Evolutionary conservation across 108 stramenopile species (phyloP), one percentile per base, ranked within the genome.

Genomic region (Nitzschia sp.): DNA sequence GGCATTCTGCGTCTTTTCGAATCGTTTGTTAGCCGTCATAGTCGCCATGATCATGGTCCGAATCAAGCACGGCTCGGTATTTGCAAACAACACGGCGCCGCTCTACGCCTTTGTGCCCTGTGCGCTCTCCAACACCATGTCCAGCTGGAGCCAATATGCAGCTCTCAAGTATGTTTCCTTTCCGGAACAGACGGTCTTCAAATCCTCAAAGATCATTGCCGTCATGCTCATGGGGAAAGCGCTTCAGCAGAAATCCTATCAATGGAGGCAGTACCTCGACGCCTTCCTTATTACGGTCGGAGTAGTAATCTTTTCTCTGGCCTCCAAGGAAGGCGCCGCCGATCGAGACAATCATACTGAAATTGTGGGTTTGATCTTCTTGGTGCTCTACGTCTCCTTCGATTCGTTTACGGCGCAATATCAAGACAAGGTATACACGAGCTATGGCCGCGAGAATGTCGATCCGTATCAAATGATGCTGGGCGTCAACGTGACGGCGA

Each of bases 391-490:
- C 78, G 86, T 99, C 36, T 74, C 73, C 9, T 98, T 93, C 68
- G 99, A 99, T 71, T 96, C 89, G 23, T 99, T 98, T 81, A 99
- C 99, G 11, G 90, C 92, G 1, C 98, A 99, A 80, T 99, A 98
- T 97, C 99, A 99, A 78, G 85, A 87, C 66, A 94, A 95, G 54
- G 84, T 99, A 34, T 99, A 98, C 87, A 77, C 76, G 65, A 90
- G 94, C 66, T 96, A 98, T 79, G 95, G 95, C 32, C 60, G 82
- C 38, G 71, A 69, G 25, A 89, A 95, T 75, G 94, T 98, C 5
- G 93, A 91, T 70, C 88, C 86, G 53, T 98, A 96, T 79, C 97
- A 98, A 79, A 99, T 99, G 99, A 99, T 99, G 99, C 78, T 99
- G 62, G 94, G 94, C 17, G 97, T 99, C 68, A 99, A 98, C 68